Conservation (phyloP, 352 stramenopile genomes). For the Phytophthora idaei region DNA sequence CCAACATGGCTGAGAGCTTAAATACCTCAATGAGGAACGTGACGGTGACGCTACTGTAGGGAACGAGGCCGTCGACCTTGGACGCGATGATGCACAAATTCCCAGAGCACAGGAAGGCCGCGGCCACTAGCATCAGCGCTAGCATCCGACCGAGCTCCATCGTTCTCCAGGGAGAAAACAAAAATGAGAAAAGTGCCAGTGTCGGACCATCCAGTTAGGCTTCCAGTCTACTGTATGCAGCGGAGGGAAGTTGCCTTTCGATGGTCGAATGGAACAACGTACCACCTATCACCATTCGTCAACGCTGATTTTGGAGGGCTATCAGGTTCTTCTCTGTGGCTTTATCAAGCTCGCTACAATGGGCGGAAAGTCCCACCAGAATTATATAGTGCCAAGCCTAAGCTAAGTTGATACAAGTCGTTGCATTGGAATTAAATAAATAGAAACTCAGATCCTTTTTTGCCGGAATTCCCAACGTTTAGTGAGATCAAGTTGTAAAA, state of each 20-base stretch:
- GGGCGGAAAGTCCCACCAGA: too few species aligned
- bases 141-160: slow-evolving; percentile 47
- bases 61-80: slow-evolving; percentile 68
- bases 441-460: too few species aligned
- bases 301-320: too few species aligned
- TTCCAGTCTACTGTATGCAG: neutral
- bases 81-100: slow-evolving; percentile 89
- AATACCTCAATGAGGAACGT: slow-evolving; percentile 85
- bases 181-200: neutral
- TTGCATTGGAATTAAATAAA: too few species aligned
- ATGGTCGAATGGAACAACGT: slow-evolving; percentile 17
- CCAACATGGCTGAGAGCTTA: slow-evolving; percentile 60
- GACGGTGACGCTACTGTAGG: slow-evolving; percentile 86
- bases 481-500: too few species aligned
- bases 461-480: too few species aligned
- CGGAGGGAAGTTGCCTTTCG: slow-evolving; percentile 18
- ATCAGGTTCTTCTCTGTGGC: too few species aligned
- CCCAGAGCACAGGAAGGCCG: slow-evolving; percentile 71
- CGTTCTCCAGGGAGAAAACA: neutral
- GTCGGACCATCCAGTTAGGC: slow-evolving; percentile 8
- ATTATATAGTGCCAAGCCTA: too few species aligned
- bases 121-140: slow-evolving; percentile 61
- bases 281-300: neutral
- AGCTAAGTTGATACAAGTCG: too few species aligned
- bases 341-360: too few species aligned